phyloP scores from a whole-genome alignment of 345 rosid genomes.

The Pistacia atlantica region DNA sequence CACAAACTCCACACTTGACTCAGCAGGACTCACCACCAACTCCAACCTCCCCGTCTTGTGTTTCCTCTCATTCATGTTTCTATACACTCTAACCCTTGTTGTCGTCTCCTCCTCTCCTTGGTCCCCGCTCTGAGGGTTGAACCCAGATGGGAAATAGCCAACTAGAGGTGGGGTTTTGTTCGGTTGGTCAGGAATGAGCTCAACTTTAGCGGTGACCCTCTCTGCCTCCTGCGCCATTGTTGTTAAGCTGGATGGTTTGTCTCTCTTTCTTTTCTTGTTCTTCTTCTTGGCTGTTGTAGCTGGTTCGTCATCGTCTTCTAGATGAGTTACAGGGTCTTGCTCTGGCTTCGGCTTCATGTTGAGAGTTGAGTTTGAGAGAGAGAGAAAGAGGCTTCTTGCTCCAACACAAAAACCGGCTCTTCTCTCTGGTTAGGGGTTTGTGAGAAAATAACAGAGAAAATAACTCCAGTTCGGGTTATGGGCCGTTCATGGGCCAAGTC shows the following conservation, averaged over 20 bases:
- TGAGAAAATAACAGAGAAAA: too few relatives aligned
- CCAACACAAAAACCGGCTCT: too few relatives aligned
- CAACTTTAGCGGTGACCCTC: slow-evolving; percentile 34
- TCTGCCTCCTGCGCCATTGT: slow-evolving; percentile 6
- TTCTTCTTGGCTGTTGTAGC: neutral
- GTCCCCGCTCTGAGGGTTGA: slow-evolving; percentile 34
- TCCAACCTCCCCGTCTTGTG: slow-evolving; percentile 51
- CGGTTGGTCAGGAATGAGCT: slow-evolving; percentile 41
- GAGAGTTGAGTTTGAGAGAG: neutral
- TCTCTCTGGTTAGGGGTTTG: too few relatives aligned
- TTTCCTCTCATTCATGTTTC: slow-evolving; percentile 38
- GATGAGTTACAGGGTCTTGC: neutral
- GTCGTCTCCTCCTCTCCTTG: neutral
- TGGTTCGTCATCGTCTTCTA: neutral
- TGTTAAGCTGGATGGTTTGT: neutral
- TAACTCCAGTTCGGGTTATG: too few relatives aligned
- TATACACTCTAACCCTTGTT: slow-evolving; percentile 48
- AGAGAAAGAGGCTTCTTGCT: too few relatives aligned
- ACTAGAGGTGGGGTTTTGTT: slow-evolving; percentile 61
- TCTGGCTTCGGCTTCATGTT: neutral
- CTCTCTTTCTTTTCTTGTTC: slow-evolving; percentile 20
- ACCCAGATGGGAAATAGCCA: slow-evolving; percentile 82
- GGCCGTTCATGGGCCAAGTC: too few relatives aligned
- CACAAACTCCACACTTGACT: slow-evolving; percentile 63
- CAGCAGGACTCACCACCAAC: slow-evolving; percentile 71